Evolutionary conservation across 768 basidiomycete genomes (phyloP), one percentile per base, ranked within the genome.

Genomic region (Boletales sp.): DNA sequence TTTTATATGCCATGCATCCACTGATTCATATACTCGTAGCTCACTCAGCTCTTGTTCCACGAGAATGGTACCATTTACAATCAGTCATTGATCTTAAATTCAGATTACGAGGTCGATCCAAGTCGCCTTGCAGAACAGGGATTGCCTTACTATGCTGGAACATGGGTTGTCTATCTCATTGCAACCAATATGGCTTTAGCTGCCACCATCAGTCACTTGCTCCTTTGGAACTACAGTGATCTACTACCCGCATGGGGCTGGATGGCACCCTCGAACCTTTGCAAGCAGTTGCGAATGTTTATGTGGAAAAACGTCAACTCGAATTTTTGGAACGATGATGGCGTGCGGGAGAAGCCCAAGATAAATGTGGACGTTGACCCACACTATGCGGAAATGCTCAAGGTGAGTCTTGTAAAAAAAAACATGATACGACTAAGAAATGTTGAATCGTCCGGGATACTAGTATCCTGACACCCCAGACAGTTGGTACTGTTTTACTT

Each of bases 191-290:
- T 61, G 15, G 52, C 18, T 68, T 73, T 58, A 67, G 77, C 17
- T 9, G 76, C 79, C 1, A 79, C 77, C 0, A 67, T 82, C 31
- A 77, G 67, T 11, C 79, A 81, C 50, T 71, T 82, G 18, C 47
- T 74, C 8, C 48, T 82, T 4, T 82, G 79, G 80, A 79, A 82
- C 47, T 72, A 71, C 1, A 72, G 77, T 39, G 78, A 81, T 38
- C 67, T 82, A 34, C 52, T 69, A 29, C 58, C 60, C 4, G 72
- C 76, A 8, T 81, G 80, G 77, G 55, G 48, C 30, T 81, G 79
- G 79, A 54, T 72, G 51, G 61, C 66, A 0, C 73, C 73, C 5
- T 62, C 70, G 9, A 39, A 51, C 10, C 11, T 65, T 47, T 19
- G 24, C 30, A 66, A 65, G 32, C 36, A 47, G 32, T 69, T 70